Percentiles rank a stretch among this genome's conserved stretches.
These are phyloP conservation scores for Nitzschia sp. DNA, from an alignment of 108 stramenopile species.

Conservation along the genomic window DNA sequence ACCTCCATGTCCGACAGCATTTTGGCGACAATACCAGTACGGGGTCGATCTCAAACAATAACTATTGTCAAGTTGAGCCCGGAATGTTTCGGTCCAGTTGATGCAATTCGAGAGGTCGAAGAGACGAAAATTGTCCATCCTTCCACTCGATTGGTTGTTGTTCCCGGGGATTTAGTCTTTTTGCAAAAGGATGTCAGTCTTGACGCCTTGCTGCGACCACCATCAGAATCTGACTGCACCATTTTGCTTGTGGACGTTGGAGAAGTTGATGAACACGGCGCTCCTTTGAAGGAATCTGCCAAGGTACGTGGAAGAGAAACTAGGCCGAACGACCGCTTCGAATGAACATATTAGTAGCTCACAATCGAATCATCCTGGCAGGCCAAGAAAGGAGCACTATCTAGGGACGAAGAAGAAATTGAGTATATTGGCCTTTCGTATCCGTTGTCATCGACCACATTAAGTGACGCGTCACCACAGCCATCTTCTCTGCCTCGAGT, in stretches of 20 bases:
- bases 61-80: conserved; percentile 47
- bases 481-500: conserved; percentile 44
- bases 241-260: conserved; percentile 77
- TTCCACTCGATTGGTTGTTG: conserved; percentile 51
- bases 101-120: conserved; percentile 70
- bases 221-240: conserved; percentile 50
- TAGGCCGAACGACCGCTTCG: too few relatives aligned
- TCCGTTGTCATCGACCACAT: conserved; percentile 25
- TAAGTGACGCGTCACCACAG: not conserved
- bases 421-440: conserved; percentile 79
- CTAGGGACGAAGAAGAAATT: conserved; percentile 83
- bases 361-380: too few relatives aligned
- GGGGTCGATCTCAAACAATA: conserved; percentile 28
- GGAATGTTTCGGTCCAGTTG: conserved; percentile 68
- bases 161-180: conserved; percentile 79
- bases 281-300: conserved; percentile 78
- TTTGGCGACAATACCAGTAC: not conserved
- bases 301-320: too few relatives aligned
- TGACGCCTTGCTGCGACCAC: conserved; percentile 30
- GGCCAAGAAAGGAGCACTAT: conserved; percentile 67
- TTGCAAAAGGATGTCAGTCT: conserved; percentile 23
- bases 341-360: too few relatives aligned
- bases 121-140: conserved; percentile 33
- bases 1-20: conserved; percentile 2
- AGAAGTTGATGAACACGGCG: conserved; percentile 77